A percentile compares a stretch with the other conserved stretches of the same genome.
These are phyloP conservation scores for Tieghemostelium lacteum DNA, from an alignment of 78 protist genomes.

Conservation along the genomic window DNA sequence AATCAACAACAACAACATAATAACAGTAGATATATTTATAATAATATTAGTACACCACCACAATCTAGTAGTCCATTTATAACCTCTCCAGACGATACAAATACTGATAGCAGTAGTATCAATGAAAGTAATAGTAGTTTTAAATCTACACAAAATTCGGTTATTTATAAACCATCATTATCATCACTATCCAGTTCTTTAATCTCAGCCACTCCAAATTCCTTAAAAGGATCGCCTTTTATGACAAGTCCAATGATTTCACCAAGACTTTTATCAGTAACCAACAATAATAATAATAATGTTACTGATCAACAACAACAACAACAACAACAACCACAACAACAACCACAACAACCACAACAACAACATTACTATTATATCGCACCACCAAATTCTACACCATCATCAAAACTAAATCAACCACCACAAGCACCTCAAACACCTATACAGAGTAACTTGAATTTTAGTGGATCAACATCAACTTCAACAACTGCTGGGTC, in stretches of 20 bases:
- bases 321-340: not conserved
- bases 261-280: not conserved
- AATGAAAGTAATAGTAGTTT: not conserved
- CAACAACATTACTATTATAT: no score
- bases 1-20: no score
- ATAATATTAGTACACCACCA: not conserved
- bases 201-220: not conserved
- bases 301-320: not conserved
- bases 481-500: not conserved
- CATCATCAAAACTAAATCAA: not conserved
- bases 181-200: constrained; percentile 2
- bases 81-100: no score
- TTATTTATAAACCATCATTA: constrained; percentile 22
- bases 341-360: no score
- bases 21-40: not conserved
- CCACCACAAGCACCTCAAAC: not conserved
- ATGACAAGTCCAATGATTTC: constrained; percentile 6
- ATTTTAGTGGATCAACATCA: not conserved
- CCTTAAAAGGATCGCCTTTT: constrained; percentile 17
- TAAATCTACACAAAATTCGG: constrained; percentile 37
- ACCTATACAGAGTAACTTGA: not conserved
- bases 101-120: not conserved
- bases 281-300: not conserved
- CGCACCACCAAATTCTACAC: not conserved
- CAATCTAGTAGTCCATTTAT: no score